phyloP scores from a whole-genome alignment of 495 filamentous ascomycete genomes.

The Penicillium salamii region DNA sequence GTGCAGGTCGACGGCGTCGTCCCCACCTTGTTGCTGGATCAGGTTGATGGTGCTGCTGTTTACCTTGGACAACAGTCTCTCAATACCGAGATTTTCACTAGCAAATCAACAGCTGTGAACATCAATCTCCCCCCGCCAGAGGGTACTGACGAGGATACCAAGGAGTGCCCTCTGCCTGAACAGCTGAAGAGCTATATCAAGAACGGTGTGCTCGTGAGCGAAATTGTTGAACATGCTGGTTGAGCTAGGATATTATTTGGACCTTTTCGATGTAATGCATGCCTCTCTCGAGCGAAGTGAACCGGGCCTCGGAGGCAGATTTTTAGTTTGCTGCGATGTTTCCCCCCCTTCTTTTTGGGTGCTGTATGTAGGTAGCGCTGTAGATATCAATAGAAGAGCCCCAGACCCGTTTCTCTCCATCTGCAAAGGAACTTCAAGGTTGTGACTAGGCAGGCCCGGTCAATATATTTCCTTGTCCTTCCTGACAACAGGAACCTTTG shows the following conservation, averaged over 20 bases:
- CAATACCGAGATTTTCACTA: constrained; percentile 77
- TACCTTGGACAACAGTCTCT: constrained; percentile 79
- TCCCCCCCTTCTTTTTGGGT: background rate
- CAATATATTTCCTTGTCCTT: too few relatives aligned
- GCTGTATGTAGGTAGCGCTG: constrained; percentile 22
- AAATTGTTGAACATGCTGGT: constrained; percentile 88
- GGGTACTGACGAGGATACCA: constrained; percentile 68
- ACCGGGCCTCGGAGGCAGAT: background rate
- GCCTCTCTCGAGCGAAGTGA: background rate
- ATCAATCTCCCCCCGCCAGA: constrained; percentile 68
- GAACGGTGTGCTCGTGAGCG: constrained; percentile 70
- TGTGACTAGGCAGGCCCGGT: too few relatives aligned
- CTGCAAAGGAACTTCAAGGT: too few relatives aligned
- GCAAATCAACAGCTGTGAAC: constrained; percentile 81
- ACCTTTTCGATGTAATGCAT: constrained; percentile 1
- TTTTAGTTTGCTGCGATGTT: constrained; percentile 1
- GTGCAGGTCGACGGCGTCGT: constrained; percentile 80
- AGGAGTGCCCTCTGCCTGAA: constrained; percentile 80
- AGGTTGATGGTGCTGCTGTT: constrained; percentile 84
- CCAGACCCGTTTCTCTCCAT: too few relatives aligned
- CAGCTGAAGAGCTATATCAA: constrained; percentile 82
- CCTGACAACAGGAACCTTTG: too few relatives aligned
- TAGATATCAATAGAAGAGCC: constrained; percentile 24
- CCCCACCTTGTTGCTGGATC: constrained; percentile 86
- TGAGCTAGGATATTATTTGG: constrained; percentile 26